Evolutionary conservation across 1,284 basidiomycete species (phyloP), one percentile per base, ranked within the genome.

Genomic region (Moesziomyces parantarcticus): DNA sequence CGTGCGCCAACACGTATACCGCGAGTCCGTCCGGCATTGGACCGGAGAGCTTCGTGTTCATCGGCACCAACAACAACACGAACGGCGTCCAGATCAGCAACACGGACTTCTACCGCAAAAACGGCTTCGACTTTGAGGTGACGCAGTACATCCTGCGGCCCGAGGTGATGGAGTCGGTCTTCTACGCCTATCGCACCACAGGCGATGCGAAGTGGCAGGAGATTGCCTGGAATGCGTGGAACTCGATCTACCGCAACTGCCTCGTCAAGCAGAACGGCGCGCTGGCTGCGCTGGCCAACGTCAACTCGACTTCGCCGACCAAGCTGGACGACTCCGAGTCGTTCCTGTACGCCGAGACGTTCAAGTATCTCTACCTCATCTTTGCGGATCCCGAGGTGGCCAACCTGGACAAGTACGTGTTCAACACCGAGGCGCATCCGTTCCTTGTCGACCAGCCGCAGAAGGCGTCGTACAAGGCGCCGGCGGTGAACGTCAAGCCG

Each of bases 171-270:
- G 78, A 82, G 54, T 71, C 64, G 21, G 63, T 79, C 26, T 73
- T 68, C 43, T 74, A 74, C 49, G 70, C 70, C 9, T 82, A 72
- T 39, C 70, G 80, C 18, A 58, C 72, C 26, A 81, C 77, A 5
- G 79, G 79, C 20, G 80, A 82, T 56, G 10, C 48, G 16, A 57
- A 50, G 21, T 77, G 95, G 83, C 90, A 95, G 34, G 89, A 91
- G 40, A 88, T 89, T 77, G 94, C 92, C 16, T 97, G 94, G 94
- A 81, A 87, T 50, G 94, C 96, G 61, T 97, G 96, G 87, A 86
- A 91, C 80, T 89, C 93, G 2, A 95, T 97, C 76, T 88, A 94
- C 78, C 89, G 89, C 80, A 89, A 95, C 82, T 94, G 92, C 82
- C 32, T 68, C 13, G 59, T 58, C 13, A 87, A 87, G 55, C 85